Base-by-base conservation (phyloP, 768 basidiomycete species). In the Boletus fagicola region DNA sequence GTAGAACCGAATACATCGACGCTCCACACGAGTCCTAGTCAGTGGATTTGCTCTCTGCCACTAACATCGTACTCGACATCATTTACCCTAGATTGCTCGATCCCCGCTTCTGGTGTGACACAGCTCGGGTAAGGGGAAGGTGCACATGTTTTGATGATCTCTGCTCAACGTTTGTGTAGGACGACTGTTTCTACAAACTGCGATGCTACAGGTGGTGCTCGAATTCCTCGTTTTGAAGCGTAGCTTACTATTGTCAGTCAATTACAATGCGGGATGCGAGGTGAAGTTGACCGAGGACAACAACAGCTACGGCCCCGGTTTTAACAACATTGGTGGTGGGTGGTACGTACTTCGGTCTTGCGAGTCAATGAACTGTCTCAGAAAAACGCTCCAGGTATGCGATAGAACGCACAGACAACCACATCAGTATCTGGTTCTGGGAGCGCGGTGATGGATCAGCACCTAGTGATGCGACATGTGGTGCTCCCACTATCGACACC, bases 11-110 rank as follows among this genome's bases (percentile, higher is more conserved):
- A 85, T 63, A 73, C 76, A 56, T 74, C 76, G 4, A 80, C 84
- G 0, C 72, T 88, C 39, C 86, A 88, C 67, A 86, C 85, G 5
- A 74, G 72, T 52, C 61, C 80, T 15, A 73, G 83, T 79, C 55
- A 48, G 74, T 51, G 24, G 5, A 13, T 33, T 28, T 44, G 5
- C 36, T 22, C 12, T 22, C 22, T 12, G 5, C 13, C 7, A 20
- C 22, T 9, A 20, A 35, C 7, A 13, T 26, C 4, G 24, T 28
- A n/a, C 18, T 26, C 53, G 18, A 53, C 18, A 18, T 28, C 5
- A 30, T 15, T n/a, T 35, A 28, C 30, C 9, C 18, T 50, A 71
- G 71, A 54, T 40, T 72, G 71, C 39, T 53, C 64, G 4, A 74
- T 72, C 10, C 71, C 71, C 2, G 52, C 55, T 38, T 58, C 59